These are phyloP conservation scores for Saccharomycopsis oosterbeekiorum DNA, from an alignment of 805 yeast species.

Conservation along the genomic window DNA sequence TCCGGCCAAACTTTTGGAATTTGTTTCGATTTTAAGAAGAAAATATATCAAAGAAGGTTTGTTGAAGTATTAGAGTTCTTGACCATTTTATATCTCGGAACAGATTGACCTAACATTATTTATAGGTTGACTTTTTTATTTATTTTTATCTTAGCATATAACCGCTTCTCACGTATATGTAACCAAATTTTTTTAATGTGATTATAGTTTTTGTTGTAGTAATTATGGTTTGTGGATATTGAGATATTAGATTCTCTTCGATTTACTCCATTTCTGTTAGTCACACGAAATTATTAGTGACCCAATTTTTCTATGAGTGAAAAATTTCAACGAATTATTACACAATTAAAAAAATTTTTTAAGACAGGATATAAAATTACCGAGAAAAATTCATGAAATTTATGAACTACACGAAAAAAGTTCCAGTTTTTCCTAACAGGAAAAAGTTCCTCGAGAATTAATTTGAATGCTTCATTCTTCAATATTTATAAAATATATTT, in stretches of 20 bases:
- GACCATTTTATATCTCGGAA: not conserved
- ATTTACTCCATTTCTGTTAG: not conserved
- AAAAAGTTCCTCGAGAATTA: not conserved
- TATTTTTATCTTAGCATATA: not conserved
- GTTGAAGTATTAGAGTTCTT: not conserved
- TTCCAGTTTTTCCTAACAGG: not conserved
- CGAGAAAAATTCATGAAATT: not conserved
- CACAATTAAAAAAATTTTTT: not conserved
- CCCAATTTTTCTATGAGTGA: not conserved
- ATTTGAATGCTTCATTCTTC: not conserved
- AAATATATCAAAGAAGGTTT: constrained; percentile 16
- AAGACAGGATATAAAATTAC: not conserved
- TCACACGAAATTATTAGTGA: not conserved
- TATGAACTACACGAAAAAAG: not conserved
- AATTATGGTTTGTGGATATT: no score
- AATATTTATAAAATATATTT: not conserved
- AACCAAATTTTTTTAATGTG: not conserved
- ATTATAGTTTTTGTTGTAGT: not conserved
- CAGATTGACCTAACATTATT: not conserved
- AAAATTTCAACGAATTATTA: not conserved
- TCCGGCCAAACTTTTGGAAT: constrained; percentile 59
- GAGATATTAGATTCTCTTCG: not conserved
- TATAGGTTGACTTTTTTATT: no score
- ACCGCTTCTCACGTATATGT: not conserved
- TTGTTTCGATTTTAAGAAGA: constrained; percentile 49